Conservation (phyloP, 305 asterid species). For the Fraxinus sp. region DNA sequence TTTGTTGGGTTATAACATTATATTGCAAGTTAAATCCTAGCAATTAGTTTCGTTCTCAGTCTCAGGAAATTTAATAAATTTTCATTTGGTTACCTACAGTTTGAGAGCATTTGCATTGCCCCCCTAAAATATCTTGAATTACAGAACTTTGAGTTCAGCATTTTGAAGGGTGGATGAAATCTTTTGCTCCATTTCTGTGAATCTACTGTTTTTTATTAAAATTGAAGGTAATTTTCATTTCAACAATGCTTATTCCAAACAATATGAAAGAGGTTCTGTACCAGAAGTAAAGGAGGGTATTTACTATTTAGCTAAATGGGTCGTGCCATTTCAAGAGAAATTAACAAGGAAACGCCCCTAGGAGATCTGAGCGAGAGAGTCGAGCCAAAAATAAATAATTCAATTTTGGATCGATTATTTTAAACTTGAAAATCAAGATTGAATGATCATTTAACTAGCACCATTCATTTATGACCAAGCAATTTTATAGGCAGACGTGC, state of each 20-base stretch:
- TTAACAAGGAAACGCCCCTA: not conserved
- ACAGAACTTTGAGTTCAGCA: not conserved
- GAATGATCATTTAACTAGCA: not conserved
- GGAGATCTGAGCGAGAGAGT: not conserved
- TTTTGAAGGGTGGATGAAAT: not conserved
- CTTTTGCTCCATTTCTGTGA: not conserved
- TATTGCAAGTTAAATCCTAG: not conserved
- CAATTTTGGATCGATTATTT: not conserved
- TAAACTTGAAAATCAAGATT: not conserved
- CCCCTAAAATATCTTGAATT: not conserved
- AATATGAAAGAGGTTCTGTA: not conserved
- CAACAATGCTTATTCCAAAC: not conserved
- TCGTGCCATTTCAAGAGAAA: not conserved
- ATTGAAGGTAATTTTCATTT: not conserved
- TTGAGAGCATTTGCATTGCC: not conserved
- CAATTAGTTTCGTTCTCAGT: not conserved
- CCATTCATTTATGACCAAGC: not conserved
- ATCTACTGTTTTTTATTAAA: not conserved
- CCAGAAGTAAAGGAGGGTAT: not conserved
- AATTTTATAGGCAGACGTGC: not conserved
- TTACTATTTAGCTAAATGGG: not conserved
- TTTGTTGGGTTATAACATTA: not conserved
- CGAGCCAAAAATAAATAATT: not conserved
- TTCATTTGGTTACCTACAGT: not conserved
- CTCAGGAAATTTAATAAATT: not conserved